These are phyloP conservation scores for Exsudoporus floridanus DNA, from an alignment of 1,284 basidiomycete species.

Conservation along the genomic window DNA sequence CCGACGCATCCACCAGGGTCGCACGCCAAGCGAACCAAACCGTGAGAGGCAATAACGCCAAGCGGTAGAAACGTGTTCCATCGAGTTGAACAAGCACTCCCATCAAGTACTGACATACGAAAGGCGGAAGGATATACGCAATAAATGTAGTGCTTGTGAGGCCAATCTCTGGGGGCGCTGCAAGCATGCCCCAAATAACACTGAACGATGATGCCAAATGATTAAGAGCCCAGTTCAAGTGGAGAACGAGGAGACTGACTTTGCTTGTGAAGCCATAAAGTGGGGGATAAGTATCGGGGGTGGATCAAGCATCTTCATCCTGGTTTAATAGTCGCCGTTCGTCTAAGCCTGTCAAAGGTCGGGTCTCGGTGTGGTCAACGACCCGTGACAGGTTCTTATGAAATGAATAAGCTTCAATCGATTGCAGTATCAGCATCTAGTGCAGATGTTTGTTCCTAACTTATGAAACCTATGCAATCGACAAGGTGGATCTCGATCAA, in stretches of 20 bases:
- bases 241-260: conserved; percentile 8
- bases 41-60: conserved; percentile 28
- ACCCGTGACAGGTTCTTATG: too few species aligned
- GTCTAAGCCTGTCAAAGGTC: neutral
- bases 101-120: conserved; percentile 23
- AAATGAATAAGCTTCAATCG: too few species aligned
- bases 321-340: neutral
- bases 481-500: too few species aligned
- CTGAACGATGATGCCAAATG: neutral
- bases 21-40: conserved; percentile 23
- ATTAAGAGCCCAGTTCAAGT: neutral
- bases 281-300: neutral
- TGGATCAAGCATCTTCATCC: neutral
- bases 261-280: conserved; percentile 8
- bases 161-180: conserved; percentile 2
- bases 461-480: too few species aligned
- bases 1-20: conserved; percentile 25
- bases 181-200: conserved; percentile 5
- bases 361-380: too few species aligned
- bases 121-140: conserved; percentile 18
- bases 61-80: conserved; percentile 21
- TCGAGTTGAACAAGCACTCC: conserved; percentile 32
- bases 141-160: conserved; percentile 14
- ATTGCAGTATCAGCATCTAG: too few species aligned
- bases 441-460: too few species aligned